Conservation (phyloP, 2,329 filamentous ascomycete genomes). For the Fusarium pilosicola region DNA sequence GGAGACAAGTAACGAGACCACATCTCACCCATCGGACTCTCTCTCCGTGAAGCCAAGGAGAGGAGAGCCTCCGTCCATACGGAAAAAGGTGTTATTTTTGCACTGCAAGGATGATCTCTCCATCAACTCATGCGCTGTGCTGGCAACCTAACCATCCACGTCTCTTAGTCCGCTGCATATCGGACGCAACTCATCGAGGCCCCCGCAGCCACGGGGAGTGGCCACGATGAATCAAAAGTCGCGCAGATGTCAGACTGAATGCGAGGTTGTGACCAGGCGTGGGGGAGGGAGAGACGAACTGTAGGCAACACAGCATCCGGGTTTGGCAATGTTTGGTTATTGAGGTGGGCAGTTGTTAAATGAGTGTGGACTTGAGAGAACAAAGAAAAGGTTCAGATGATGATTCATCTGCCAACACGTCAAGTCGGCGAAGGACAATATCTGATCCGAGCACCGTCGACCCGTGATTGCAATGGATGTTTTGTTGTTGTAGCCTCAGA, state of each 20-base stretch:
- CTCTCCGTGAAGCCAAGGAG: constrained; percentile 29
- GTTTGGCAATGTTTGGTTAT: constrained; percentile 15
- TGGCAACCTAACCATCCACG: constrained; percentile 29
- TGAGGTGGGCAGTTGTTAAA: background rate
- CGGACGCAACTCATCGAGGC: constrained; percentile 24
- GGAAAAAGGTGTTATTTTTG: constrained; percentile 6
- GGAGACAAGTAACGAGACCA: constrained; percentile 25
- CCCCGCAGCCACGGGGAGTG: constrained; percentile 23
- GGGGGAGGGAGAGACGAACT: background rate
- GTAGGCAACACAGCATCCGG: constrained; percentile 5
- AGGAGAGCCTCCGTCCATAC: constrained; percentile 4
- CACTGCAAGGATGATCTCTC: constrained; percentile 26
- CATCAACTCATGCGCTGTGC: constrained; percentile 29
- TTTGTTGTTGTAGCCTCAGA: background rate
- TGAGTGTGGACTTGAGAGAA: constrained; percentile 1
- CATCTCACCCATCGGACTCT: constrained; percentile 26
- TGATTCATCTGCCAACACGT: background rate
- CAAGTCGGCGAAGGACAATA: constrained; percentile 14
- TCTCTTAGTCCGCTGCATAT: constrained; percentile 30
- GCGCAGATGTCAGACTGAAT: constrained; percentile 31
- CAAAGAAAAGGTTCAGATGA: constrained; percentile 21
- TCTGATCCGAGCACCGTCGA: constrained; percentile 29
- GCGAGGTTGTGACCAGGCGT: background rate
- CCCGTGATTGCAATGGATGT: background rate
- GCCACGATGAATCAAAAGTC: constrained; percentile 32